Conservation (phyloP, 345 rosid species). For the Litchi chinensis region DNA sequence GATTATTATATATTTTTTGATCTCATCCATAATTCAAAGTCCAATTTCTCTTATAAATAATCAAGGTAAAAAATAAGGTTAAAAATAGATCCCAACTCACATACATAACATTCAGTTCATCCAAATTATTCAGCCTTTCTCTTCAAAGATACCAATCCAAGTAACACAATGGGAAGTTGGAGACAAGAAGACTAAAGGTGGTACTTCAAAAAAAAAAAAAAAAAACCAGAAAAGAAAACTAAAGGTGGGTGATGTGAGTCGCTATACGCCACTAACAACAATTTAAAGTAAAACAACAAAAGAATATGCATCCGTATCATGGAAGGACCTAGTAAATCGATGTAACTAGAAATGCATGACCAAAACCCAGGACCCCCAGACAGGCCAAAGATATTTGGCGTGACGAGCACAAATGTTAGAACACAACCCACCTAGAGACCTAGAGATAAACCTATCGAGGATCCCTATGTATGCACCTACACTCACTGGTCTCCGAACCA, state of each 20-base stretch:
- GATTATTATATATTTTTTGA: too few species aligned
- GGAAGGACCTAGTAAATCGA: background rate
- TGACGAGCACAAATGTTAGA: background rate
- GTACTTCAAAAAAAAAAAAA: too few species aligned
- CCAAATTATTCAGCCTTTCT: too few species aligned
- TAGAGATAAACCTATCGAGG: background rate
- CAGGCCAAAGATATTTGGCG: background rate
- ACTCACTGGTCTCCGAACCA: constrained; percentile 19
- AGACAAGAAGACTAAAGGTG: background rate
- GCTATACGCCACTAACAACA: too few species aligned
- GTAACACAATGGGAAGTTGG: background rate
- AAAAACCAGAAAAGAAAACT: background rate
- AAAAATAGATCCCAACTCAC: too few species aligned
- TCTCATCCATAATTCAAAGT: too few species aligned
- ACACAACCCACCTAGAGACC: background rate
- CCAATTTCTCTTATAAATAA: too few species aligned
- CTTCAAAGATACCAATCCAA: background rate
- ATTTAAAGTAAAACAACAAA: background rate
- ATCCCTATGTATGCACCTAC: background rate
- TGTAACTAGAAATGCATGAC: background rate
- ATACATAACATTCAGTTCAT: too few species aligned
- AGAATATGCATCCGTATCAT: background rate
- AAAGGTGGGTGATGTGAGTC: background rate
- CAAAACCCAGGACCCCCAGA: background rate
- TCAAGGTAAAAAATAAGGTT: too few species aligned